Evolutionary conservation across 2,329 filamentous ascomycete species (phyloP).

Genomic region (Pseudogymnoascus destructans): DNA sequence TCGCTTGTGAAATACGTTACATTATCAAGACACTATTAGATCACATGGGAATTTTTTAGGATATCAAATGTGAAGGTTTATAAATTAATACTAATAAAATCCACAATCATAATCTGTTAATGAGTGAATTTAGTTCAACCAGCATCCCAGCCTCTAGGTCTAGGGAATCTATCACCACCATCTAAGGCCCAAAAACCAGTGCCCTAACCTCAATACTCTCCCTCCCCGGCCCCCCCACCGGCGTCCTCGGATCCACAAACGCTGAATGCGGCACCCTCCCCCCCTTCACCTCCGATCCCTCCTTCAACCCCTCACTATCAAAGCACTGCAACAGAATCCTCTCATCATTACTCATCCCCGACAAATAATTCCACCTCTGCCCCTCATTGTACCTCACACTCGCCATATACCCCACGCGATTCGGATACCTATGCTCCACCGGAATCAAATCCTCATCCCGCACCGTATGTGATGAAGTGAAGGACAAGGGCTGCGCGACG

Average conservation of each 20-base stretch:
- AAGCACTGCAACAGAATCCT: slow-evolving; percentile 26
- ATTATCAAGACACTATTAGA: not conserved
- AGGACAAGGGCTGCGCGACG: slow-evolving; percentile 22
- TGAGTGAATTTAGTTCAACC: not conserved
- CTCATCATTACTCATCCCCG: slow-evolving; percentile 26
- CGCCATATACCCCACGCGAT: slow-evolving; percentile 24
- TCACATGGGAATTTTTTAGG: not conserved
- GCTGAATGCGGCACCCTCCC: slow-evolving; percentile 59
- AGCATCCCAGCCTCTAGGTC: not conserved
- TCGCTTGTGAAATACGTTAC: no score
- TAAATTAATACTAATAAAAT: slow-evolving; percentile 5
- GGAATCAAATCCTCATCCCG: slow-evolving; percentile 24
- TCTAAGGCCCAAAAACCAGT: slow-evolving; percentile 57
- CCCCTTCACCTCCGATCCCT: slow-evolving; percentile 36
- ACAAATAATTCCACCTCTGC: slow-evolving; percentile 26
- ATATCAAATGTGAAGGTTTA: not conserved
- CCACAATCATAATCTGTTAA: not conserved
- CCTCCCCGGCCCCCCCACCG: slow-evolving; percentile 53
- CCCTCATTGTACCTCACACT: slow-evolving; percentile 23
- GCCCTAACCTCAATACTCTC: slow-evolving; percentile 86
- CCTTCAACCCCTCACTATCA: slow-evolving; percentile 32
- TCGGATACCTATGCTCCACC: slow-evolving; percentile 25
- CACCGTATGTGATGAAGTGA: slow-evolving; percentile 22
- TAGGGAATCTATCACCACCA: not conserved
- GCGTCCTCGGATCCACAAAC: slow-evolving; percentile 59